Evolutionary conservation across 257 asterid species (phyloP), one percentile per base, ranked within the genome.

Genomic region (Marsdenia floribunda): DNA sequence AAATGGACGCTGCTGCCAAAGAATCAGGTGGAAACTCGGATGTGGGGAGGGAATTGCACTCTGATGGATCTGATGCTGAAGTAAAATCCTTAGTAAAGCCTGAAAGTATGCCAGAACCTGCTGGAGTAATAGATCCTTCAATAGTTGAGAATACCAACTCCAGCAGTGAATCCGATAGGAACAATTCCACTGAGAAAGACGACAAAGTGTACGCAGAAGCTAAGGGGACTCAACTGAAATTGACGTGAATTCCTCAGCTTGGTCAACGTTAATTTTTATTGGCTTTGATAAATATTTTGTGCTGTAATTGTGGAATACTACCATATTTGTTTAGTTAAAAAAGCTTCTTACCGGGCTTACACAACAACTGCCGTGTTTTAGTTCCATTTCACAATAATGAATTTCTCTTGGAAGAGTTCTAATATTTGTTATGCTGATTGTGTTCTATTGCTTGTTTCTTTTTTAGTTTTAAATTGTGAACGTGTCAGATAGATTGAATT

Each of bases 1-100:
- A 93, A 79, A 83, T 88, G 80, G 82, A 80, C 58, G 83, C 95
- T 75, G 84, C 85, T 75, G 84, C 85, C 47, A 15, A 71, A 7
- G 91, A 84, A 66, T 70, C 90, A 12, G 86, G 73, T 58, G 82
- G 69, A 60, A 72, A 69, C 44, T 40, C 73, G 66, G 80, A 74
- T 7, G 76, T 68, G 22, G 71, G 77, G 55, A 84, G 69, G 55
- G 85, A 69, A 79, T 80, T 75, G 52, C 77, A 64, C 57, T 70
- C 84, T 10, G 79, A 73, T 29, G 84, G 58, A 37, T 71, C 89
- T 80, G 83, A 21, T 22, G 22, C 76, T 33, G 22, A 63, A 16
- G 84, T 82, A 64, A 75, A 79, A 72, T 22, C 82, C 65, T 81
- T 76, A 19, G 16, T 5, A 66, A 81, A 64, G 49, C 63, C 58